phyloP scores from a whole-genome alignment of 176 grass and related monocot genomes.

The Thinopyrum elongatum region DNA sequence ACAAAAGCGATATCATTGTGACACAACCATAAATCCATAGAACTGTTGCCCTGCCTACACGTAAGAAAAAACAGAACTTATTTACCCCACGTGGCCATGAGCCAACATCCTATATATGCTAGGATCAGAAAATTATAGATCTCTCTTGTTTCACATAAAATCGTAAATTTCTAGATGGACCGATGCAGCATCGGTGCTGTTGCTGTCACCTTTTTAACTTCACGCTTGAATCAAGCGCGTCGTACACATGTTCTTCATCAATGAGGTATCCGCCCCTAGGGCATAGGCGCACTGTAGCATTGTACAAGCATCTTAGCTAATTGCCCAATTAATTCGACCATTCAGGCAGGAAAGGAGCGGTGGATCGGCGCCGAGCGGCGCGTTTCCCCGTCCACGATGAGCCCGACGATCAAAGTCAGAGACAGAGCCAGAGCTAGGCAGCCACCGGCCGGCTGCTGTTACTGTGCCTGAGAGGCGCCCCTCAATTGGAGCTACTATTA shows the following conservation, averaged over 20 bases:
- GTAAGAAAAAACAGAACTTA: no score
- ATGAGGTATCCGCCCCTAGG: not conserved
- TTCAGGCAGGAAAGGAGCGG: not conserved
- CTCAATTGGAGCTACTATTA: constrained; percentile 9
- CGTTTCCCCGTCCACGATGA: not conserved
- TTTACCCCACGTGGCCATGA: not conserved
- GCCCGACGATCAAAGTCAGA: not conserved
- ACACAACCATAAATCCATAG: no score
- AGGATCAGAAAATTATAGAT: not conserved
- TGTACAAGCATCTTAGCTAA: not conserved
- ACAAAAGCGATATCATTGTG: no score
- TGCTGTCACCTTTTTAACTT: constrained; percentile 5
- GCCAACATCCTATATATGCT: not conserved
- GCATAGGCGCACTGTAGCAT: constrained; percentile 31
- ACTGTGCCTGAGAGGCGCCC: constrained; percentile 21
- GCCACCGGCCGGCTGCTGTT: not conserved
- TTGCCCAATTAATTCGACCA: not conserved
- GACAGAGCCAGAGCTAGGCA: not conserved
- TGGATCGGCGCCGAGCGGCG: not conserved
- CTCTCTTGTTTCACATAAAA: not conserved
- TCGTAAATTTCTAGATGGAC: not conserved
- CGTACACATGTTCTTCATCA: constrained; percentile 17
- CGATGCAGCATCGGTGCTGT: not conserved
- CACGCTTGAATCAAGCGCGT: not conserved
- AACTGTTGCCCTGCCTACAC: no score